Evolutionary conservation across 2,329 filamentous ascomycete species (phyloP).

Genomic region (Trichophyton benhamiae): DNA sequence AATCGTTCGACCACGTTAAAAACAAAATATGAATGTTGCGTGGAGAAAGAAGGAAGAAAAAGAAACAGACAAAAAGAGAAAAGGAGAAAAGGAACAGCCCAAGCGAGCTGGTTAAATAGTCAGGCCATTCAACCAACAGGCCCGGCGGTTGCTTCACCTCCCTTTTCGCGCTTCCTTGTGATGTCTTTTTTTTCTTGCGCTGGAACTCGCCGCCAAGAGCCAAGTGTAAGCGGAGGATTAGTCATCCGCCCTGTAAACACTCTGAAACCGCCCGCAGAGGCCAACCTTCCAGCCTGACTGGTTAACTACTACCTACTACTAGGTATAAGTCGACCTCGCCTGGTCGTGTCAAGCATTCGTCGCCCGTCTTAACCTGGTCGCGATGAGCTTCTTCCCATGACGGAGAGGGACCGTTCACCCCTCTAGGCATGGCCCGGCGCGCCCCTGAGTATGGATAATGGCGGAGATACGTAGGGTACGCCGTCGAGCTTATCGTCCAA

Average conservation of each 20-base stretch:
- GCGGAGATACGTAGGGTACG: background rate
- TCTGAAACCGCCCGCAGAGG: background rate
- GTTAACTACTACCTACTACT: no score
- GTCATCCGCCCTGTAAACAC: background rate
- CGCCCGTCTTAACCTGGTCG: background rate
- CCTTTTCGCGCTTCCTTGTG: background rate
- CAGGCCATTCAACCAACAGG: background rate
- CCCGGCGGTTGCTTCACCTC: background rate
- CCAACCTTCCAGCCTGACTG: no score
- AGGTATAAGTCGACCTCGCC: background rate
- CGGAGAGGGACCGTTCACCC: background rate
- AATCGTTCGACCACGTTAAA: background rate
- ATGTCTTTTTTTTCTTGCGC: background rate
- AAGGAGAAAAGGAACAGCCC: background rate
- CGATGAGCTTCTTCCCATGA: background rate
- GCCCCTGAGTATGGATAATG: background rate
- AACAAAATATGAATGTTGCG: background rate
- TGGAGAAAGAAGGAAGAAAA: background rate
- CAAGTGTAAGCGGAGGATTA: slow-evolving; percentile 1
- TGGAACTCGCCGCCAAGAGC: background rate
- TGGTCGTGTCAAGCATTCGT: background rate
- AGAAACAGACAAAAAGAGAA: background rate
- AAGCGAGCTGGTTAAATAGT: no score
- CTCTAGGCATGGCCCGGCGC: background rate
- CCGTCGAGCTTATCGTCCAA: background rate